Base-by-base conservation (phyloP, 148 eudicot species). In the Camellia granthamiana region DNA sequence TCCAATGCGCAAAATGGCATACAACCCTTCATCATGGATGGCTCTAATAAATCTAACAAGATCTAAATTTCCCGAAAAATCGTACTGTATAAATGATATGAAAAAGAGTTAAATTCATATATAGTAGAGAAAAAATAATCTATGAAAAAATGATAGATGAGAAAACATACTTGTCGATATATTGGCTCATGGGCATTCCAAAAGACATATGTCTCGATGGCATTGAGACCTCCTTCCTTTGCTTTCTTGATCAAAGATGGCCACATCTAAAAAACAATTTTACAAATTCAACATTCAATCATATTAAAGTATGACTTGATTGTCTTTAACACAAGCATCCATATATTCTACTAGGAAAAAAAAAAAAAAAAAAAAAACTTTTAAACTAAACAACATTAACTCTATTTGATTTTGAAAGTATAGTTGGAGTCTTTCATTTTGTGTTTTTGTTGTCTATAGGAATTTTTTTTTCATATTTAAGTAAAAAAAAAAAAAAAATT, bases 1-100 rank as follows among this genome's bases (percentile, higher is more conserved):
- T 23, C 95, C 93, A 38, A 92, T 92, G 21, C 95, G 80, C 14
- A 92, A 74, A 75, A 87, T 74, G 52, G 83, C 87, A 81, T 90
- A 87, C 3, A 92, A 84, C 0, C 95, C 93, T 21, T 69, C 74
- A 42, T 76, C 84, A 62, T 85, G 93, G 23, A 92, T 79, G 19
- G 83, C 76, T 63, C 86, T 88, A 19, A 92, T 64, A 42, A 86
- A 92, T 64, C 83, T 82, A 7, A 91, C 72, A 0, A 91, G 60
- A 44, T 91, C 91, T 46, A 74, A 41, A 43, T 77, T 83, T 2
- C 90, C 93, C 2, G 43, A 23, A 49, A 92, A 91, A 81, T 92
- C 85, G 58, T 92, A 92, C 84, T 90, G 80, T 65, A 51, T 16
- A 49, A 18, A 12, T 44, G 6, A 38, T 74, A 6, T 0, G 5